Percentiles rank a stretch among this genome's conserved stretches.
phyloP scores from a whole-genome alignment of 2,329 filamentous ascomycete genomes.

The Penicillium sp. region DNA sequence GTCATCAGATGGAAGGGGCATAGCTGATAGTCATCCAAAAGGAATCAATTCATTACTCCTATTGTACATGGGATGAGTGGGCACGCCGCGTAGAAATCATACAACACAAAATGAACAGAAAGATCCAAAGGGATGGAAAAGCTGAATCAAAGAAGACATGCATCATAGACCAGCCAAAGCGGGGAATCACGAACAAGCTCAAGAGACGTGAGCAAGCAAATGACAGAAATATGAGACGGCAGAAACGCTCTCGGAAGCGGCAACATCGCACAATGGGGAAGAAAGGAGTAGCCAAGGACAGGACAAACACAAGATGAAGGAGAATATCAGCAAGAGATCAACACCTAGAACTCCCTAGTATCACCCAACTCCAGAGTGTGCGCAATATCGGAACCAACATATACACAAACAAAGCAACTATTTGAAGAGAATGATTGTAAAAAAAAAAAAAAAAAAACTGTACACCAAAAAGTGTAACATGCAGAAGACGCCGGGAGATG shows the following conservation, averaged over 20 bases:
- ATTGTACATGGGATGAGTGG: too few relatives aligned
- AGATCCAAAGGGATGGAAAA: not conserved
- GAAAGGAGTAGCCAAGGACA: too few relatives aligned
- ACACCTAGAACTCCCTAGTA: conserved; percentile 4
- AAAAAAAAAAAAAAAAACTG: not conserved
- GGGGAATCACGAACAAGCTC: conserved; percentile 17
- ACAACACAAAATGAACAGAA: conserved; percentile 3
- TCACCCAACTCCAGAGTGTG: conserved; percentile 9
- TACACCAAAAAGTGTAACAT: conserved; percentile 13
- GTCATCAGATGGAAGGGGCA: too few relatives aligned
- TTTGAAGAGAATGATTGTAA: conserved; percentile 7
- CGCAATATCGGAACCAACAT: conserved; percentile 9
- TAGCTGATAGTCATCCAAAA: too few relatives aligned
- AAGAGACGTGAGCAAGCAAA: conserved; percentile 10
- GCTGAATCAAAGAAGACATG: conserved; percentile 4
- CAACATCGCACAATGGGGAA: not conserved
- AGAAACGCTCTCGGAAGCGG: conserved; percentile 5
- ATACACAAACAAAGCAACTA: conserved; percentile 9
- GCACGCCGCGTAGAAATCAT: not conserved
- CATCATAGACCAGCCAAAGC: conserved; percentile 13
- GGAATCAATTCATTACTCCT: too few relatives aligned
- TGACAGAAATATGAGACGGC: conserved; percentile 2
- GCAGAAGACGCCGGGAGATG: conserved; percentile 25
- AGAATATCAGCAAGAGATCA: conserved; percentile 2
- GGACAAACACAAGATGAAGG: not conserved